Conservation (phyloP, 1,139 yeast species). For the Scheffersomyces cryptocercus region DNA sequence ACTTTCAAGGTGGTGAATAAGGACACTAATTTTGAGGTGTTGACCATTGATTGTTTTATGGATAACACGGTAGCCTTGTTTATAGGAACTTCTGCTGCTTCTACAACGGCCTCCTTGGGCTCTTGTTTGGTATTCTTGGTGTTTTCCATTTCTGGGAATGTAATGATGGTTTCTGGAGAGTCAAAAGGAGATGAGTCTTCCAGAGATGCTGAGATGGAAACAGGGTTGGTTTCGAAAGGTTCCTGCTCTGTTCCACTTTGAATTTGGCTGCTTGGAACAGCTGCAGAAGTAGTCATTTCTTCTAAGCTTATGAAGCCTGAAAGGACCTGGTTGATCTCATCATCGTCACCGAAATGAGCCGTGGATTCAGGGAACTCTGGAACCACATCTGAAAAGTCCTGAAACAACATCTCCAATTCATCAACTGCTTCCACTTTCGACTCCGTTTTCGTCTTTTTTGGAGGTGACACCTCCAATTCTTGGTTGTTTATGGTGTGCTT, state of each 20-base stretch:
- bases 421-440: not conserved
- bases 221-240: no score
- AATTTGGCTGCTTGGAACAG: conserved; percentile 1
- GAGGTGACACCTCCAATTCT: not conserved
- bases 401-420: not conserved
- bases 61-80: conserved; percentile 22
- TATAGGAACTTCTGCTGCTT: conserved; percentile 3
- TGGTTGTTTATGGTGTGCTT: not conserved
- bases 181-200: conserved; percentile 18
- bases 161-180: conserved; percentile 12
- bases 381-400: not conserved
- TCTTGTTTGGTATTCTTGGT: conserved; percentile 1
- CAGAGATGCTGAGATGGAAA: conserved; percentile 7
- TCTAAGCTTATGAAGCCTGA: not conserved
- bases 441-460: not conserved
- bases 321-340: conserved; percentile 23
- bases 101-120: conserved; percentile 6
- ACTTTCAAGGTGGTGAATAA: conserved; percentile 34
- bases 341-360: conserved; percentile 11
- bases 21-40: conserved; percentile 26
- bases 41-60: conserved; percentile 31
- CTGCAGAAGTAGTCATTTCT: not conserved
- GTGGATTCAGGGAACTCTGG: no score
- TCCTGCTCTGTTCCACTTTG: no score
- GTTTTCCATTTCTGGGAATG: conserved; percentile 14